Evolutionary conservation across 1,284 basidiomycete genomes (phyloP).

Genomic region (Ganoderma lucidum): DNA sequence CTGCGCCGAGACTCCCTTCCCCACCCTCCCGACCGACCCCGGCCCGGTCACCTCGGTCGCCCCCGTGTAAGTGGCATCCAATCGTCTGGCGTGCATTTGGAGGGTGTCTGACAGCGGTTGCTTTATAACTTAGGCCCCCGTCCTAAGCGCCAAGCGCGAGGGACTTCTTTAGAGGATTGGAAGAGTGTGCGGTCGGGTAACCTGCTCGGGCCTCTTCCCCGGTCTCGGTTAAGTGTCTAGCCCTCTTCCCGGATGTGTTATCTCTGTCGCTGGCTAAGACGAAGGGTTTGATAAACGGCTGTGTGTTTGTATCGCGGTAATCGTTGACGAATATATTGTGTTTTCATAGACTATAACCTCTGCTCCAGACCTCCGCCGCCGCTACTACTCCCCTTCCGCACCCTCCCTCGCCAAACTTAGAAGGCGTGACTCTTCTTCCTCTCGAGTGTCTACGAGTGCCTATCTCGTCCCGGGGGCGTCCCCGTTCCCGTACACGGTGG

Average conservation of each 20-base stretch:
- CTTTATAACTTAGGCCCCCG: slow-evolving; percentile 7
- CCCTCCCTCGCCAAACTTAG: not conserved
- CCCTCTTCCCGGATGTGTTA: not conserved
- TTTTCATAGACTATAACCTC: not conserved
- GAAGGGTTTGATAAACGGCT: not conserved
- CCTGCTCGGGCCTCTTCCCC: not conserved
- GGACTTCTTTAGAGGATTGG: not conserved
- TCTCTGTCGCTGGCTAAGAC: not conserved
- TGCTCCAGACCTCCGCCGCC: not conserved
- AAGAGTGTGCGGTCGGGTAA: not conserved
- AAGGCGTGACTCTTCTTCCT: not conserved
- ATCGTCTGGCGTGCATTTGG: not conserved
- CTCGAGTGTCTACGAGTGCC: not conserved
- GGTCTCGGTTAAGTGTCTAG: slow-evolving; percentile 2
- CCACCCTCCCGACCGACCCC: slow-evolving; percentile 31
- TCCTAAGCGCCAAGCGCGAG: slow-evolving; percentile 3
- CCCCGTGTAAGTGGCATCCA: slow-evolving; percentile 29
- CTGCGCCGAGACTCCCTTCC: slow-evolving; percentile 28
- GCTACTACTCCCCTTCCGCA: not conserved
- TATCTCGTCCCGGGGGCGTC: not conserved
- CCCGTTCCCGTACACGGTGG: not conserved
- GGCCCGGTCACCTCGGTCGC: slow-evolving; percentile 35
- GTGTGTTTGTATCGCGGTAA: not conserved
- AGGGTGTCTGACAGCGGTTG: not conserved
- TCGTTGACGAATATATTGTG: slow-evolving; percentile 4